Evolutionary conservation across 2,329 filamentous ascomycete genomes (phyloP), one percentile per base, ranked within the genome.

Genomic region (Monosporascus cannonballus): DNA sequence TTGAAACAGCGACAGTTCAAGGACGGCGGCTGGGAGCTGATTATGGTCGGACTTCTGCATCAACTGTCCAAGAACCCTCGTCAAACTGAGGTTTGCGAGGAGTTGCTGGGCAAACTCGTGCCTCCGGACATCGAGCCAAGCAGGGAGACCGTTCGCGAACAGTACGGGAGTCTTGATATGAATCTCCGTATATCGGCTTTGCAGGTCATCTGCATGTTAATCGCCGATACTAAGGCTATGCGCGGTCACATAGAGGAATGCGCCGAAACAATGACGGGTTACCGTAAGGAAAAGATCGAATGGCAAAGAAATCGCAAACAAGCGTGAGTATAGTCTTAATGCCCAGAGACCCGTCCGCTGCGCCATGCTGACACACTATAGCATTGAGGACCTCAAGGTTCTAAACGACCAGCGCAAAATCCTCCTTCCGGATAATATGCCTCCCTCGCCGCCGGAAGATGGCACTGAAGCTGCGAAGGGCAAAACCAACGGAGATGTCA

Each of bases 271-370:
- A 96, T 97, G 92, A 99, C 94, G 2, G 84, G 85, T 51, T 90
- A 95, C 65, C 86, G 94, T 48, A 99, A 99, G 70, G 89, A 95
- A 67, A 96, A 96, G 74, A 96, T 96, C 56, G 90, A 96, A 59
- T 87, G 85, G 71, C 93, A 97, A 71, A 83, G 91, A 59, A 83
- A 88, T 61, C 85, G 88, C 58, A 85, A 85, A 60, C 77, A 81
- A 69, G 74, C 76, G 81, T 85, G 74, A 70, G 82, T 78, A 48
- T 24, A 6, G 44, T 25, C 15, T 8, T 49, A 34, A 5, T 41
- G 18, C 1, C 20, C 25, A 27, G 14, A 5, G 39, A 49, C 8
- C 8, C 3, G 20, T 18, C 17, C 17, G 46, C 45, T 6, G 38
- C 41, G 27, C 49, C 52, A 50, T 54, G 54, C 63, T 74, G 56